These are phyloP conservation scores for Chlorella sp. DNA, from an alignment of 139 green algal species.

Conservation along the genomic window DNA sequence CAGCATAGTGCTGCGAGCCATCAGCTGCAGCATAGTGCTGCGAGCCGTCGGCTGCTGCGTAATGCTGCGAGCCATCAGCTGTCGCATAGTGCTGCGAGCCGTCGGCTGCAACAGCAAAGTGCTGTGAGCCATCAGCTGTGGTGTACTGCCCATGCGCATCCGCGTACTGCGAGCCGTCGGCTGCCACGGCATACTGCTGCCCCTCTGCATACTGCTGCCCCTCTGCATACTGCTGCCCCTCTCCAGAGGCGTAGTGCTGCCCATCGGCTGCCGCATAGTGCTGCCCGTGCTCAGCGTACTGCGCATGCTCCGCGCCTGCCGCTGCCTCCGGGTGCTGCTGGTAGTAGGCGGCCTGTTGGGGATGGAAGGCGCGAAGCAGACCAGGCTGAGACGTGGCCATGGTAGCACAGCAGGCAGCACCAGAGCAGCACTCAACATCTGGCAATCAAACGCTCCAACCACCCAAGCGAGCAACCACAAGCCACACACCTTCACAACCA, in stretches of 20 bases:
- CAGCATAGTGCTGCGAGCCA: constrained; percentile 31
- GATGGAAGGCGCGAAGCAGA: background rate
- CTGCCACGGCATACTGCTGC: constrained; percentile 2
- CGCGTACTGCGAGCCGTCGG: background rate
- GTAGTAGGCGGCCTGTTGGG: background rate
- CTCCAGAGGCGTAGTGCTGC: background rate
- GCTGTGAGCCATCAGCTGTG: constrained; percentile 28
- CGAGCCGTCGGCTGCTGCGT: constrained; percentile 16
- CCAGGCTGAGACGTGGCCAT: too few species aligned
- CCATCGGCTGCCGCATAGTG: background rate
- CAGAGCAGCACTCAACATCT: too few species aligned
- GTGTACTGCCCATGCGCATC: background rate
- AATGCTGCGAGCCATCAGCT: background rate
- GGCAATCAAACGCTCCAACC: too few species aligned
- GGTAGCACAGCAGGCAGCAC: too few species aligned
- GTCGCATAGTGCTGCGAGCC: background rate
- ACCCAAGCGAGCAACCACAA: too few species aligned
- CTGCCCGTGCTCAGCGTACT: background rate
- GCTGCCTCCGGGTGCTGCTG: background rate
- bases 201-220: background rate
- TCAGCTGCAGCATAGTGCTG: constrained; percentile 20
- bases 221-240: background rate
- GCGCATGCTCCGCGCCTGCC: background rate
- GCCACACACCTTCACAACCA: too few species aligned
- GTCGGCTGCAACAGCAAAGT: background rate